phyloP scores from a whole-genome alignment of 1,139 yeast genomes.

The Pneumocystis canis region DNA sequence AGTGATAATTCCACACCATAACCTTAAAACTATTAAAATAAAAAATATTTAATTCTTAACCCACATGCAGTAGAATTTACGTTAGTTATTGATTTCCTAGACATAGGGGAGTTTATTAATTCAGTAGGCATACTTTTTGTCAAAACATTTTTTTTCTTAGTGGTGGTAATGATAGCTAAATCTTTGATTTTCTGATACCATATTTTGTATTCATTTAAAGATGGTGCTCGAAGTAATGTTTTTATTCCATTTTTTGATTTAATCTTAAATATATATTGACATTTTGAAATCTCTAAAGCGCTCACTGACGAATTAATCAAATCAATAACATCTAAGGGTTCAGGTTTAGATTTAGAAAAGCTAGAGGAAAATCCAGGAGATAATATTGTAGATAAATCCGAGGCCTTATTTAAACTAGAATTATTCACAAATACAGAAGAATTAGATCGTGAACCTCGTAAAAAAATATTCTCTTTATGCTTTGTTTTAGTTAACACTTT shows the following conservation, averaged over 20 bases:
- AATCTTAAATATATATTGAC: conserved; percentile 42
- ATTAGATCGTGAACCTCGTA: conserved; percentile 20
- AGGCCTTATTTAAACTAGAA: background rate
- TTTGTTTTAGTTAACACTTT: conserved; percentile 23
- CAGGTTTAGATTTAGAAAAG: conserved; percentile 4
- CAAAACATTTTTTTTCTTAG: conserved; percentile 27
- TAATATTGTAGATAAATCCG: background rate
- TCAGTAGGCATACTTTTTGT: conserved; percentile 18
- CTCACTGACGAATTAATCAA: conserved; percentile 7
- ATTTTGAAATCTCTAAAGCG: conserved; percentile 18
- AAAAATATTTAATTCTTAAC: background rate
- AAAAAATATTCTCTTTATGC: conserved; percentile 32
- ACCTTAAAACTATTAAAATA: conserved; percentile 28
- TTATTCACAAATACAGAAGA: background rate
- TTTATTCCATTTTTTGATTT: conserved; percentile 42
- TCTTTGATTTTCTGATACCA: conserved; percentile 45
- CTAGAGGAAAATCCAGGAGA: conserved; percentile 35
- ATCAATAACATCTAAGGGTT: conserved; percentile 7
- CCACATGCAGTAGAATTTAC: background rate
- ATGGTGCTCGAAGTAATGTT: conserved; percentile 52
- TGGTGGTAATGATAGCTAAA: conserved; percentile 30
- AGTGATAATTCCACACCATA: conserved; percentile 81
- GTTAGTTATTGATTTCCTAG: background rate
- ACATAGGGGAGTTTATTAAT: background rate
- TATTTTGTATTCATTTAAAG: conserved; percentile 50